A percentile compares a stretch with the other conserved stretches of the same genome.
phyloP scores from a whole-genome alignment of 2,329 filamentous ascomycete species.

The Penicillium verrucosum region DNA sequence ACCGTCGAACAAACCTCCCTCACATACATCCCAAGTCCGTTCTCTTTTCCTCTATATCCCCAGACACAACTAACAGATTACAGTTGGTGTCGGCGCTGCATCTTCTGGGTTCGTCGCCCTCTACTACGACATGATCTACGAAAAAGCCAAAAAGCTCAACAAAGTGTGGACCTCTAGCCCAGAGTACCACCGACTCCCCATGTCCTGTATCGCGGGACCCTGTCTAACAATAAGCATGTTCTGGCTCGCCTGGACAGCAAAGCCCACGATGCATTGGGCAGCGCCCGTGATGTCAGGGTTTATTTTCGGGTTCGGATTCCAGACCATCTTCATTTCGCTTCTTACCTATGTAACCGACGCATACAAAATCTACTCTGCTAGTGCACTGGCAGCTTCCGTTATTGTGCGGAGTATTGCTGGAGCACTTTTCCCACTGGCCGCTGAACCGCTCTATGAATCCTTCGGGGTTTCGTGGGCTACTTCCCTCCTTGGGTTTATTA shows the following conservation, averaged over 20 bases:
- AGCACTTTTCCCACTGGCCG: slow-evolving; percentile 55
- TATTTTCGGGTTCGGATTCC: slow-evolving; percentile 60
- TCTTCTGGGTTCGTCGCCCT: slow-evolving; percentile 62
- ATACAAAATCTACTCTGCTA: slow-evolving; percentile 63
- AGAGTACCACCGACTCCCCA: slow-evolving; percentile 66
- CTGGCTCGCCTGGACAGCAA: slow-evolving; percentile 61
- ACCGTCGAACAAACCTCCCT: slow-evolving; percentile 63
- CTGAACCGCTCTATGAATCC: slow-evolving; percentile 36
- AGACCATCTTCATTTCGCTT: slow-evolving; percentile 62
- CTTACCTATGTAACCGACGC: slow-evolving; percentile 65
- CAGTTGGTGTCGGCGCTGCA: slow-evolving; percentile 59
- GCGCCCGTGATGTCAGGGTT: slow-evolving; percentile 60
- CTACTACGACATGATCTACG: slow-evolving; percentile 61
- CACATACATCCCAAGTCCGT: slow-evolving; percentile 59
- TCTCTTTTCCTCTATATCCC: neutral
- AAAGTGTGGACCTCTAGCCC: slow-evolving; percentile 54
- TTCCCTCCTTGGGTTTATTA: slow-evolving; percentile 40
- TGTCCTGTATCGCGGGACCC: slow-evolving; percentile 68
- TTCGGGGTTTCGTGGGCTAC: slow-evolving; percentile 44
- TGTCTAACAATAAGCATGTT: slow-evolving; percentile 52
- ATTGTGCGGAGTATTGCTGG: slow-evolving; percentile 52
- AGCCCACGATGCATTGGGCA: slow-evolving; percentile 49
- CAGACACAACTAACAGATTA: neutral
- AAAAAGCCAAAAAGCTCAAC: slow-evolving; percentile 48
- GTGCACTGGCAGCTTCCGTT: slow-evolving; percentile 53